Base-by-base conservation (phyloP, 192 early-diverging fungal species). In the Linnemannia elongata region DNA sequence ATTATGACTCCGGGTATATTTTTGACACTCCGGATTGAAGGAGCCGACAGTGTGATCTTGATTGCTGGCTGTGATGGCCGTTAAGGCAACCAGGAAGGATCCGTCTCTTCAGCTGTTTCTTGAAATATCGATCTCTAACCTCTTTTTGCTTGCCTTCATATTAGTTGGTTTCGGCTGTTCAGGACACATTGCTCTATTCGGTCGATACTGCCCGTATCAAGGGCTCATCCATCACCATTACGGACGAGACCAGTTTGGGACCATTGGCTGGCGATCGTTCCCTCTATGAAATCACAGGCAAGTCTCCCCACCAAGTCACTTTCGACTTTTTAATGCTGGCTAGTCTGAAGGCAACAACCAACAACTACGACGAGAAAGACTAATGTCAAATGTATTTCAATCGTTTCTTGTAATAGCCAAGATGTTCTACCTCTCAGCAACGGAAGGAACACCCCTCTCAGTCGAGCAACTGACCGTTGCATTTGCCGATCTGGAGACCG, bases 111-210 rank as follows among this genome's bases (percentile, higher is more conserved):
- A 66, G 30, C 30, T 33, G 12, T 30, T 33, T 66, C 60, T 66
- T 66, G 60, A 35, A 66, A 66, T 13, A 15, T 66, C 60, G 10
- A 30, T 18, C 0, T 60, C 60, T 79, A 44, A 57, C 54, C 7
- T 63, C n/a, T 35, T 75, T 0, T 68, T 73, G 24, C 18, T 33
- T 15, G 22, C 20, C 60, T 63, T 33, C n/a, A 6, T 49, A 36
- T 90, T 90, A 92, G 91, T 80, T 92, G 20, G 77, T 92, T 42
- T 72, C 85, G 24, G 91, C 90, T 36, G 77, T 92, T 27, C 78
- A 90, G 45, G 90, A 91, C 69, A 91, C 91, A 39, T 72, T 92
- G 30, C 71, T 83, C 24, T 88, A 84, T 22, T 89, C 89, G 27
- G 42, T 92, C 35, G 47, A 83, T 13, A 69, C 74, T 41, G 78